Conservation (phyloP, 2,329 filamentous ascomycete genomes). For the Knufia petricola region DNA sequence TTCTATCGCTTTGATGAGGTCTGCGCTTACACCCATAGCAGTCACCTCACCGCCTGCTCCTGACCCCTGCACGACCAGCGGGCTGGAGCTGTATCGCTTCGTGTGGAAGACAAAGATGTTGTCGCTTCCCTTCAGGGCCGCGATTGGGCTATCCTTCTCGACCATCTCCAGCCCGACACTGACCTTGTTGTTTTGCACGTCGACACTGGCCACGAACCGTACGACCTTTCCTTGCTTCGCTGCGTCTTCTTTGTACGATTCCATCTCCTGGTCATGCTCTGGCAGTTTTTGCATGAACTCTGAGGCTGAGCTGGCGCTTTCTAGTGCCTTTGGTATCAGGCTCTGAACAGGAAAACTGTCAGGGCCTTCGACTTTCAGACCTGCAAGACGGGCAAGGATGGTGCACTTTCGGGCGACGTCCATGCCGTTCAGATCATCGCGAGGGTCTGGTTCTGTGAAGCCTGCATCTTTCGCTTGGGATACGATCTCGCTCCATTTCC, state of each 20-base stretch:
- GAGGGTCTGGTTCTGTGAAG: slow-evolving; percentile 81
- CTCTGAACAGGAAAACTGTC: slow-evolving; percentile 89
- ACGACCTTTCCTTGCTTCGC: slow-evolving; percentile 84
- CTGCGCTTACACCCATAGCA: slow-evolving; percentile 92
- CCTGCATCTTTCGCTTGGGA: slow-evolving; percentile 84
- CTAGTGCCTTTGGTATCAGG: slow-evolving; percentile 79
- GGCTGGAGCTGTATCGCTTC: slow-evolving; percentile 81
- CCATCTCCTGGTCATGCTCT: slow-evolving; percentile 82
- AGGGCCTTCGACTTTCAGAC: slow-evolving; percentile 70
- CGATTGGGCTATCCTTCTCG: slow-evolving; percentile 81
- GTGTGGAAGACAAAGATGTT: slow-evolving; percentile 99
- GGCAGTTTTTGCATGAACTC: slow-evolving; percentile 77
- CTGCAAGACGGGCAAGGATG: slow-evolving; percentile 78
- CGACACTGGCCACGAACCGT: slow-evolving; percentile 86
- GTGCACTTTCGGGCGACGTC: slow-evolving; percentile 94
- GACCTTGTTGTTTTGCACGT: slow-evolving; percentile 68
- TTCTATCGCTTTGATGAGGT: slow-evolving; percentile 79
- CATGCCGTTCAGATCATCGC: slow-evolving; percentile 77
- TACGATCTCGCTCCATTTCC: slow-evolving; percentile 85
- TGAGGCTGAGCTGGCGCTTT: slow-evolving; percentile 63
- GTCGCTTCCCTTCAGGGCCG: slow-evolving; percentile 88
- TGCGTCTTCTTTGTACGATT: slow-evolving; percentile 73
- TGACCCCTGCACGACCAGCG: slow-evolving; percentile 87
- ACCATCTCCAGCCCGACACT: slow-evolving; percentile 90
- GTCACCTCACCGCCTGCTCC: slow-evolving; percentile 93